phyloP scores from a whole-genome alignment of 805 yeast genomes.

The Spathaspora arborariae region DNA sequence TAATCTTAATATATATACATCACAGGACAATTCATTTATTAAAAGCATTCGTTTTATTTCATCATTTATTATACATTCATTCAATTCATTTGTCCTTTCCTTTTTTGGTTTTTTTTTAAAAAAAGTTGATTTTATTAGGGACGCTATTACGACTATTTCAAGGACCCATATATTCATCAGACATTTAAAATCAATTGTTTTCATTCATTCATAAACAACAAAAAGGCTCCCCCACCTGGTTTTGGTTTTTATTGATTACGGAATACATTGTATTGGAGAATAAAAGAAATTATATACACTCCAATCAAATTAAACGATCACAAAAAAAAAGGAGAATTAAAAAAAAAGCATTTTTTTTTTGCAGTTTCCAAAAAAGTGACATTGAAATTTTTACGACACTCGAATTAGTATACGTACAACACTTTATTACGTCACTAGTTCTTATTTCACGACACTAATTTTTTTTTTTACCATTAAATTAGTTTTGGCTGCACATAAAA shows the following conservation, averaged over 20 bases:
- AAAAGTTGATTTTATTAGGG: neutral
- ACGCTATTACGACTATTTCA: neutral
- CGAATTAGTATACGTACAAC: neutral
- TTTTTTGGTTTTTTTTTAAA: neutral
- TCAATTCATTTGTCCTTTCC: neutral
- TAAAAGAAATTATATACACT: neutral
- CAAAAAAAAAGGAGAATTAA: neutral
- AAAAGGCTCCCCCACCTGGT: neutral
- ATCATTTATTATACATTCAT: neutral
- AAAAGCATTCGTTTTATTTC: neutral
- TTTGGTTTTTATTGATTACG: neutral
- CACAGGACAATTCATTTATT: neutral
- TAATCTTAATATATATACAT: neutral
- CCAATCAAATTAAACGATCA: neutral
- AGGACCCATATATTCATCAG: neutral
- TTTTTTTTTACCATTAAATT: constrained; percentile 1
- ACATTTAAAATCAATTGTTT: neutral
- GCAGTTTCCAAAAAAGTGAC: neutral
- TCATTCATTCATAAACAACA: too few relatives aligned
- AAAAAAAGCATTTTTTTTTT: neutral
- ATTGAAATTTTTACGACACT: neutral
- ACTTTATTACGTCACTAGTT: neutral
- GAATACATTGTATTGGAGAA: neutral
- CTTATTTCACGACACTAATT: neutral
- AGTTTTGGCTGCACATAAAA: constrained; percentile 2